Evolutionary conservation across 257 asterid genomes (phyloP), one percentile per base, ranked within the genome.

Genomic region (Henckelia pumila): DNA sequence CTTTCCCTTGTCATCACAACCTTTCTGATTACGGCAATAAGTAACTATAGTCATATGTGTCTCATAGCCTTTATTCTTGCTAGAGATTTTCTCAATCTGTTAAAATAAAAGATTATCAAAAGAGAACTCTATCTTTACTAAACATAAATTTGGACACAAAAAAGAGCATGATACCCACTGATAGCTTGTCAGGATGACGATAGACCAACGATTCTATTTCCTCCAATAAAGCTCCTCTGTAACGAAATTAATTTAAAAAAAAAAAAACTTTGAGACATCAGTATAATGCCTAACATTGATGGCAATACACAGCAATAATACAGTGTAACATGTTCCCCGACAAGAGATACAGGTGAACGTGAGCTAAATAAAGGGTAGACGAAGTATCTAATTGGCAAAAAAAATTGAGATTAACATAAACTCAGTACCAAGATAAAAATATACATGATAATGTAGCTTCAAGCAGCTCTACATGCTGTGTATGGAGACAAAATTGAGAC

Each of bases 131-230:
- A 69, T 6, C 22, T 56, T 3, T 25, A 61, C 58, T 57, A 59
- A 62, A 52, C 17, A 69, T 17, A 24, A 55, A 24, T 13, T 8
- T 11, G 21, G 19, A 52, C 23, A 70, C 40, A 6, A 28, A 19
- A 4, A 74, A 60, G 58, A 77, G 61, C 64, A 70, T 21, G 70
- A 77, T 49, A 76, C 92, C 40, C 77, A 93, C 99, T 30, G 95
- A 86, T 77, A 93, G 95, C 85, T 80, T 90, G 75, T 89, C 96
- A 20, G 86, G 80, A 81, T 93, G 99, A 24, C 97, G 96, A 75
- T 85, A 95, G 69, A 90, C 99, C 81, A 93, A 79, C 28, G 96
- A 78, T 75, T 84, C 95, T 35, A 93, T 85, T 76, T 93, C 97
- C 58, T 88, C 96, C 81, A 86, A 25, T 77, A 93, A 68, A 69